Percentiles rank a stretch among this genome's conserved stretches.
Evolutionary conservation across 2,329 filamentous ascomycete genomes (phyloP).

Genomic region (Alternaria gaisen): DNA sequence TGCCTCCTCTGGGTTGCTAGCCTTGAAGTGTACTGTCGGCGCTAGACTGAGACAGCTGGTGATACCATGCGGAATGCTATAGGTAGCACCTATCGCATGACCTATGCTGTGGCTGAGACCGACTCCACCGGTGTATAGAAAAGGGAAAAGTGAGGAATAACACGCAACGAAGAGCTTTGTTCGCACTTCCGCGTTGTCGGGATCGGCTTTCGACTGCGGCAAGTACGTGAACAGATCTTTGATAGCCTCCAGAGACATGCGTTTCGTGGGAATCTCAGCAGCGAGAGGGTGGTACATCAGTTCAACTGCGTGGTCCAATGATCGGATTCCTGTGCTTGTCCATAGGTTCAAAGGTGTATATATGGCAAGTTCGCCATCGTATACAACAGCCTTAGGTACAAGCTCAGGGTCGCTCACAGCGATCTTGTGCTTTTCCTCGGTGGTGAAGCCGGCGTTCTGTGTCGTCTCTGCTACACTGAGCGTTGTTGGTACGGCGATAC

Average conservation of each 20-base stretch:
- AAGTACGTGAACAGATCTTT: conserved; percentile 62
- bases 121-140: conserved; percentile 60
- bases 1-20: conserved; percentile 56
- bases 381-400: conserved; percentile 59
- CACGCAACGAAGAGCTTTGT: conserved; percentile 63
- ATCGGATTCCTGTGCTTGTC: conserved; percentile 63
- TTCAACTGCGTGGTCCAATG: conserved; percentile 66
- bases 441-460: conserved; percentile 62
- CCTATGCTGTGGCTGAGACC: conserved; percentile 60
- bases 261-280: conserved; percentile 59
- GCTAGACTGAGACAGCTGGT: conserved; percentile 64
- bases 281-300: conserved; percentile 63
- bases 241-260: conserved; percentile 58
- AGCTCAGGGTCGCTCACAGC: conserved; percentile 58
- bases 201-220: conserved; percentile 59
- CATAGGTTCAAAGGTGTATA: conserved; percentile 62
- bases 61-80: conserved; percentile 64
- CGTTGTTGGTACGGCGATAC: conserved; percentile 51
- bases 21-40: conserved; percentile 63
- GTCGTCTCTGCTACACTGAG: conserved; percentile 65
- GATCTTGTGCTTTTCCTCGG: conserved; percentile 60
- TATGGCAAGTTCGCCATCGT: conserved; percentile 61
- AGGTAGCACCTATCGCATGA: conserved; percentile 64
- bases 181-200: conserved; percentile 58
- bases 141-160: conserved; percentile 59